Conservation (phyloP, 2,329 filamentous ascomycete species). For the Pyrenochaeta sp. region DNA sequence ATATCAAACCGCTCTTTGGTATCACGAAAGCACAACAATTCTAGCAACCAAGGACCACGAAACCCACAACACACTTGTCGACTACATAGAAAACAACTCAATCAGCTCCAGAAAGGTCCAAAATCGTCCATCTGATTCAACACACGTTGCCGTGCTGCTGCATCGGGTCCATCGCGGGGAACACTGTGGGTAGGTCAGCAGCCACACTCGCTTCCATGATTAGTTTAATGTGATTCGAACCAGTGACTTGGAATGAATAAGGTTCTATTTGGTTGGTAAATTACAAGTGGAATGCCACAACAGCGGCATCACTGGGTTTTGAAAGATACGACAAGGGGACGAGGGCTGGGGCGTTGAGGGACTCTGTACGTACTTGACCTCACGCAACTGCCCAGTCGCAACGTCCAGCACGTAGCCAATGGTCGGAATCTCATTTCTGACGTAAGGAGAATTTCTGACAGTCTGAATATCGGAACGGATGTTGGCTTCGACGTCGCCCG, state of each 20-base stretch:
- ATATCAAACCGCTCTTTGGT: too few relatives aligned
- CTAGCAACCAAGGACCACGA: too few relatives aligned
- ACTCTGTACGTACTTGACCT: constrained; percentile 31
- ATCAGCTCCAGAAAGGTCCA: constrained; percentile 24
- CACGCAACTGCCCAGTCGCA: constrained; percentile 16
- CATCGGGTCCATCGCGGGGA: constrained; percentile 15
- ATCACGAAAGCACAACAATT: too few relatives aligned
- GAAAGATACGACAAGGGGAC: not conserved
- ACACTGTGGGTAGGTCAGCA: constrained; percentile 21
- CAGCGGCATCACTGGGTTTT: constrained; percentile 4
- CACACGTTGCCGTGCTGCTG: constrained; percentile 16
- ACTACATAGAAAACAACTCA: too few relatives aligned
- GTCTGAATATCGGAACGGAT: constrained; percentile 21
- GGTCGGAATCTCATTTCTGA: constrained; percentile 25
- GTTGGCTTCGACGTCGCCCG: constrained; percentile 17
- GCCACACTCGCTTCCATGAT: not conserved
- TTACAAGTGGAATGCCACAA: not conserved
- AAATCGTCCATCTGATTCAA: constrained; percentile 27
- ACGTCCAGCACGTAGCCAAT: constrained; percentile 31
- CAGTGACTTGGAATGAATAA: not conserved
- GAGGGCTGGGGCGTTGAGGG: not conserved
- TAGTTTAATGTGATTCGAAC: not conserved
- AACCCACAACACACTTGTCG: too few relatives aligned
- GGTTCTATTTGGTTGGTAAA: not conserved
- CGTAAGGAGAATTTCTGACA: constrained; percentile 15